These are phyloP conservation scores for Hymenoscyphus fraxineus DNA, from an alignment of 2,329 filamentous ascomycete species.

Conservation along the genomic window DNA sequence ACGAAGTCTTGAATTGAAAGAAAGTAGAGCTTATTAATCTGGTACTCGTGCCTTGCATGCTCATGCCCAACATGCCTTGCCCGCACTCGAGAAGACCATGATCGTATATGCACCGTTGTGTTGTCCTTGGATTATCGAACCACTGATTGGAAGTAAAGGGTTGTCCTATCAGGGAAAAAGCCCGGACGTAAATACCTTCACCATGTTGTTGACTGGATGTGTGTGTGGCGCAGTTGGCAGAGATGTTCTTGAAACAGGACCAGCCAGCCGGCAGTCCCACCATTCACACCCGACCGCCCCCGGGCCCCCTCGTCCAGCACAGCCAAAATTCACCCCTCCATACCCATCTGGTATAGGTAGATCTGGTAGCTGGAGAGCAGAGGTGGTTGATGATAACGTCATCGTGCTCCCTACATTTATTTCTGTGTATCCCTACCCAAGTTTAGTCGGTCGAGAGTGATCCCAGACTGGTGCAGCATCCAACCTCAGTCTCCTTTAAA, in stretches of 20 bases:
- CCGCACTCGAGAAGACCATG: background rate
- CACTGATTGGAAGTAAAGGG: background rate
- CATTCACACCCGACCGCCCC: too few relatives aligned
- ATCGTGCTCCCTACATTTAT: background rate
- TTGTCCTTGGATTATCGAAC: background rate
- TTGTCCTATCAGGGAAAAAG: background rate
- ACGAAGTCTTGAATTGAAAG: background rate
- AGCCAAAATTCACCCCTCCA: background rate
- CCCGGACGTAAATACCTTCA: background rate
- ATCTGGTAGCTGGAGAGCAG: background rate
- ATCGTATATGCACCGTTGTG: background rate
- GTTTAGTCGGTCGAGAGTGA: too few relatives aligned
- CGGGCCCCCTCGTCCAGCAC: background rate
- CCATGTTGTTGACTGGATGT: background rate
- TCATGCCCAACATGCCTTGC: too few relatives aligned
- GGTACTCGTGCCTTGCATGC: background rate
- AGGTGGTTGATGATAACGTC: background rate
- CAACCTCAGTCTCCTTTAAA: background rate
- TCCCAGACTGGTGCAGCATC: background rate
- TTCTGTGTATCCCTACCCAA: background rate
- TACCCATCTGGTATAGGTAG: background rate
- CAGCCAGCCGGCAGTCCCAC: background rate
- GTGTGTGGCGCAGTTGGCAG: background rate
- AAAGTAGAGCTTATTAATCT: background rate
- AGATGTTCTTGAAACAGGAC: constrained; percentile 1